Percentiles rank a stretch among this genome's conserved stretches.
phyloP scores from a whole-genome alignment of 2,329 filamentous ascomycete genomes.

The Epichloe elymi region DNA sequence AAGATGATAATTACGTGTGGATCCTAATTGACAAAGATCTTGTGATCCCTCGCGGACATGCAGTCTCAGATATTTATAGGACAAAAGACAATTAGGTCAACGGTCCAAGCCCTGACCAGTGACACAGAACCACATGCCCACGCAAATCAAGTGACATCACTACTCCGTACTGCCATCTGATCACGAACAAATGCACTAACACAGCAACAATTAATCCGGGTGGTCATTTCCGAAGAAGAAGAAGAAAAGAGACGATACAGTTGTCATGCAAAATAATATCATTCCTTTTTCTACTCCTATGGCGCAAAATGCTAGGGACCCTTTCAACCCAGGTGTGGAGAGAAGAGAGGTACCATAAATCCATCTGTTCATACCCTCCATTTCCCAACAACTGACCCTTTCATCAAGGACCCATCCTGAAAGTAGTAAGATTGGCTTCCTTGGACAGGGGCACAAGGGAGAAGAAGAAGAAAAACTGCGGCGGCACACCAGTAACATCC shows the following conservation, averaged over 20 bases:
- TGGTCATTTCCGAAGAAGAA: no score
- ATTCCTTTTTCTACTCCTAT: conserved; percentile 25
- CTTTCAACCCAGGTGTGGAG: conserved; percentile 12
- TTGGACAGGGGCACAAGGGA: neutral
- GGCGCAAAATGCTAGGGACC: conserved; percentile 22
- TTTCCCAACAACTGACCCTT: conserved; percentile 1
- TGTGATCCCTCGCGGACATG: neutral
- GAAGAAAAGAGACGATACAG: no score
- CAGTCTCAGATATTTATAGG: neutral
- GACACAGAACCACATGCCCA: neutral
- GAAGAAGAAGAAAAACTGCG: neutral
- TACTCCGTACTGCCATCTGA: no score
- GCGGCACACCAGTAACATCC: neutral
- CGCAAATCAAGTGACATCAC: neutral
- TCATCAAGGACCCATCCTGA: conserved; percentile 1
- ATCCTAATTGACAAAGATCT: no score
- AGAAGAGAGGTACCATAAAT: conserved; percentile 15
- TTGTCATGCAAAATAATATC: conserved; percentile 16
- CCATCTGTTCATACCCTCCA: conserved; percentile 8
- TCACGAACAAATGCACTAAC: no score
- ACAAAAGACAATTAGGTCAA: neutral
- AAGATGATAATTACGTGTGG: no score
- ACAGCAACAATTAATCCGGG: no score
- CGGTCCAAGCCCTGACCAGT: neutral
- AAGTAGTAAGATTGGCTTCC: conserved; percentile 6